Conservation (phyloP, 306 rosid genomes). For the Trichosanthes truncata region DNA sequence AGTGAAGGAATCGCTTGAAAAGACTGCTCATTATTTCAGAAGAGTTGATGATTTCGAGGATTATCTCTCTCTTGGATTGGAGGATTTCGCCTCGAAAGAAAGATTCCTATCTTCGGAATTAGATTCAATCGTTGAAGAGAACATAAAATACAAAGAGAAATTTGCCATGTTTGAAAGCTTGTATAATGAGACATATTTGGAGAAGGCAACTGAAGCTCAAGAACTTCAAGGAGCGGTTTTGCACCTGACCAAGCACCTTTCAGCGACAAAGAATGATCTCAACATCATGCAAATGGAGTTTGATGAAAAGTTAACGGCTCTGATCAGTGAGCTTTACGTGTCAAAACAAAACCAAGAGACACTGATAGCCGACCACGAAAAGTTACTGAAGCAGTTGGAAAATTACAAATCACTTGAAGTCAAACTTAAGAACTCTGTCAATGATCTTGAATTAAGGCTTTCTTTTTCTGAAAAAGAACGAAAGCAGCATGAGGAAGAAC, state of each 20-base stretch:
- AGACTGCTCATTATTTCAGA: conserved; percentile 18
- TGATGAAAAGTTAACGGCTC: conserved; percentile 18
- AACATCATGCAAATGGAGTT: conserved; percentile 15
- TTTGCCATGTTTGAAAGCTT: conserved; percentile 13
- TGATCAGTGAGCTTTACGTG: conserved; percentile 17
- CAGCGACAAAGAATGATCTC: conserved; percentile 23
- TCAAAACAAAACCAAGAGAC: conserved; percentile 17
- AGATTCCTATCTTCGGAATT: conserved; percentile 22
- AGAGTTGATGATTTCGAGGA: conserved; percentile 24
- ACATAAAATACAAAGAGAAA: conserved; percentile 22
- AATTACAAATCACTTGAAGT: conserved; percentile 25
- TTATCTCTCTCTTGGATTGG: conserved; percentile 22
- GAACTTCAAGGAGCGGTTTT: conserved; percentile 23
- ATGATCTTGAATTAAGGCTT: conserved; percentile 27
- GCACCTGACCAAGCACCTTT: conserved; percentile 17
- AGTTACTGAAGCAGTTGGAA: conserved; percentile 23
- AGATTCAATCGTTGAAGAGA: conserved; percentile 26
- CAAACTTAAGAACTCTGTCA: conserved; percentile 17
- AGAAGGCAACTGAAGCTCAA: conserved; percentile 26
- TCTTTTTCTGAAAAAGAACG: conserved; percentile 24
- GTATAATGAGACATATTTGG: conserved; percentile 21
- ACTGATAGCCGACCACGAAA: conserved; percentile 19
- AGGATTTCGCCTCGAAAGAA: conserved; percentile 26
- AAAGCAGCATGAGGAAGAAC: conserved; percentile 23
- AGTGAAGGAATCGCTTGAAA: conserved; percentile 20